Evolutionary conservation across 352 stramenopile species (phyloP).

Genomic region (Thalassiosira mediterranea): DNA sequence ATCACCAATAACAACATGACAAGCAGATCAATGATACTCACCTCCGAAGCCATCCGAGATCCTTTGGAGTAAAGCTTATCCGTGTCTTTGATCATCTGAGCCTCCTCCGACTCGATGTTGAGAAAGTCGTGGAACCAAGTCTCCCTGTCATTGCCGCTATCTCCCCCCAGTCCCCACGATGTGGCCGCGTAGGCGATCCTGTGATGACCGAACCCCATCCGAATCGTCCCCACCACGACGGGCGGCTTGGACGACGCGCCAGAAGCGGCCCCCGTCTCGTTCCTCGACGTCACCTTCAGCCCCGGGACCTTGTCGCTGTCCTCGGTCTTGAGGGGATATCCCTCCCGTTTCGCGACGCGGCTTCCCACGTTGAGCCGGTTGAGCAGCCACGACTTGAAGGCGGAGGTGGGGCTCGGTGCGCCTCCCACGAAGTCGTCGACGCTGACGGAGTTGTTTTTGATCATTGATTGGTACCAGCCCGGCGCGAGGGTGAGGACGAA

Average conservation of each 20-base stretch:
- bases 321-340: conserved; percentile 37
- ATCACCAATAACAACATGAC: conserved; percentile 8
- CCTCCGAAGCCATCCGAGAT: conserved; percentile 82
- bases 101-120: conserved; percentile 84
- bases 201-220: conserved; percentile 88
- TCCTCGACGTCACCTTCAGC: conserved; percentile 50
- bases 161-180: conserved; percentile 72
- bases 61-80: conserved; percentile 84
- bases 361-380: conserved; percentile 49
- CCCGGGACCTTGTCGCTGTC: conserved; percentile 53
- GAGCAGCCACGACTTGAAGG: conserved; percentile 49
- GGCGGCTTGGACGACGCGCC: conserved; percentile 52
- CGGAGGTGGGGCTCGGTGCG: conserved; percentile 23
- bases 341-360: conserved; percentile 43
- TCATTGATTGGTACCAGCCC: conserved; percentile 41
- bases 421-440: conserved; percentile 56
- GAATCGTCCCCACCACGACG: conserved; percentile 85
- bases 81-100: conserved; percentile 81
- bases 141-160: conserved; percentile 27
- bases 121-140: conserved; percentile 83
- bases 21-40: conserved; percentile 26
- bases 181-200: conserved; percentile 83
- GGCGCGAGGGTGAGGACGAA: conserved; percentile 43
- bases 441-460: conserved; percentile 54
- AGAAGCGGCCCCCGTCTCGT: conserved; percentile 14